Evolutionary conservation across 73 alveolate genomes (phyloP).

Genomic region (Effrenium voratum): DNA sequence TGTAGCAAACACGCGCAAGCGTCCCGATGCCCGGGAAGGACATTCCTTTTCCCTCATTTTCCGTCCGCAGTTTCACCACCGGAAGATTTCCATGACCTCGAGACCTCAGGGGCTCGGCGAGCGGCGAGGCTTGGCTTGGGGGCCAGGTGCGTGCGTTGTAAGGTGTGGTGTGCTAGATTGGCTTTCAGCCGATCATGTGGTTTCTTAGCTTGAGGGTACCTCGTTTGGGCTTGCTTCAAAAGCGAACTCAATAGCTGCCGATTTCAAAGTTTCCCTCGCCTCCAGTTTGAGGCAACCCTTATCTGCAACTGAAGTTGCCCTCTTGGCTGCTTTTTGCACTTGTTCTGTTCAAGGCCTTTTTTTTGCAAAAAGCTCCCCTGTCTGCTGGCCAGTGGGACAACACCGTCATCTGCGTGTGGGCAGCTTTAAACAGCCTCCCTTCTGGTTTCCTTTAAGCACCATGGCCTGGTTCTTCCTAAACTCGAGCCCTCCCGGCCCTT

Average conservation of each 20-base stretch:
- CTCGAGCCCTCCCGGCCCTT: neutral
- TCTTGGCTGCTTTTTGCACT: too few relatives aligned
- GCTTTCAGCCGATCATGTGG: neutral
- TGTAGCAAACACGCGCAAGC: too few relatives aligned
- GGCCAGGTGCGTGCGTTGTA: neutral
- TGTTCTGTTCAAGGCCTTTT: too few relatives aligned
- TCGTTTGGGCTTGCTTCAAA: neutral
- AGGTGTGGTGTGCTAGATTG: neutral
- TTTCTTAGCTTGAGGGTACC: neutral
- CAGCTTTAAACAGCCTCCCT: neutral
- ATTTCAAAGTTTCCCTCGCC: neutral
- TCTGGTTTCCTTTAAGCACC: neutral
- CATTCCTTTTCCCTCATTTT: too few relatives aligned
- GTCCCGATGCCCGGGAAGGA: too few relatives aligned
- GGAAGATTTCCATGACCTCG: slow-evolving; percentile 86
- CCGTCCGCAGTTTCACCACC: too few relatives aligned
- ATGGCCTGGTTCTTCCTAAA: too few relatives aligned
- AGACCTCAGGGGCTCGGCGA: neutral
- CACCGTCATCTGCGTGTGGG: neutral
- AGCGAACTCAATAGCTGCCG: neutral
- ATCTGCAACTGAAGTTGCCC: too few relatives aligned
- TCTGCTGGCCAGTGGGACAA: neutral
- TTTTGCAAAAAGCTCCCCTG: neutral
- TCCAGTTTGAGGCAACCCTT: neutral
- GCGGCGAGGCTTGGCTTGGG: neutral